A percentile compares a stretch with the other conserved stretches of the same genome.
Evolutionary conservation across 441 rosid species (phyloP).

Genomic region (Eutrema salsugineum): DNA sequence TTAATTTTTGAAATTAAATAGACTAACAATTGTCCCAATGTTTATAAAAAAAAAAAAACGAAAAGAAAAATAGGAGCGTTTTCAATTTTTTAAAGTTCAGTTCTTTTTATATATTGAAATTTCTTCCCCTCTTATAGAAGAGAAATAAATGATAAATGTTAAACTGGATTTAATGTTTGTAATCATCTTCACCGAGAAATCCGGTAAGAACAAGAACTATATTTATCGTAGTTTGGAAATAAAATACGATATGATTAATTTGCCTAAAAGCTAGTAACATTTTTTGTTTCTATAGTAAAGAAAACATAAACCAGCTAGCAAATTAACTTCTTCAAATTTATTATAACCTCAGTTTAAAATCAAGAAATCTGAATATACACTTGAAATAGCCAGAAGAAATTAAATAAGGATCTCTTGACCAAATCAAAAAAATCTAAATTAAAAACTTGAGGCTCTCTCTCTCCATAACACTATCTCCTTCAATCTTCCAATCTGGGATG

Average conservation of each 20-base stretch:
- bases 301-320: neutral
- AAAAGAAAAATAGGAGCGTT: neutral
- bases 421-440: neutral
- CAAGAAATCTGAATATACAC: constrained; percentile 22
- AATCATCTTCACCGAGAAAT: neutral
- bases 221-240: neutral
- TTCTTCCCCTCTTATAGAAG: no score
- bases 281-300: no score
- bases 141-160: no score
- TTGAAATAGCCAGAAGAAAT: constrained; percentile 21
- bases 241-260: neutral
- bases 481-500: constrained; percentile 29
- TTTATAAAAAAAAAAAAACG: neutral
- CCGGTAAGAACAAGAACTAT: neutral
- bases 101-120: no score
- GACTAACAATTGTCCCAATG: no score
- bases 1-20: no score
- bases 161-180: neutral
- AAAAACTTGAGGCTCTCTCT: constrained; percentile 13
- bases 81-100: no score
- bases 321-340: neutral
- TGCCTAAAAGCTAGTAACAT: no score
- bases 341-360: constrained; percentile 17
- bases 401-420: constrained; percentile 10
- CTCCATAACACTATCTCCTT: constrained; percentile 1